Conservation (phyloP, 2,329 filamentous ascomycete species). For the Calonectria leucothoes region DNA sequence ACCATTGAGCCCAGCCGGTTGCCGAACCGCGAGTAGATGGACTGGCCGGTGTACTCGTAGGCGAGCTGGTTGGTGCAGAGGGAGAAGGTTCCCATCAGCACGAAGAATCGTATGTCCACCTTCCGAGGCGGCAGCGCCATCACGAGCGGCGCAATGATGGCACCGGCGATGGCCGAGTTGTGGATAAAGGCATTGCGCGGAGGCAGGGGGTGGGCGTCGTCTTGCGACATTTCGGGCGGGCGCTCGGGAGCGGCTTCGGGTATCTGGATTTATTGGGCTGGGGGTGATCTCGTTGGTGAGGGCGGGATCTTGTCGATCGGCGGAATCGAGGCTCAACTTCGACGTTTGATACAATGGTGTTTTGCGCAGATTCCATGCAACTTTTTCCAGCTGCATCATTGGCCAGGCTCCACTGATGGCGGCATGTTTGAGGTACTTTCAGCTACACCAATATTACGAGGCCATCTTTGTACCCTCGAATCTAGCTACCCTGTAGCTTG, state of each 20-base stretch:
- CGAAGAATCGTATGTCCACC: conserved; percentile 61
- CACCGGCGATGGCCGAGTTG: conserved; percentile 60
- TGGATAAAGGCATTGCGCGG: conserved; percentile 54
- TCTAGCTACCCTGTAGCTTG: background rate
- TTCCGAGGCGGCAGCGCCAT: conserved; percentile 65
- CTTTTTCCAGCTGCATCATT: conserved; percentile 14
- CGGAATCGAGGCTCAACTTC: background rate
- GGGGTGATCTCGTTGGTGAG: background rate
- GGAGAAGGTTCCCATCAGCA: conserved; percentile 63
- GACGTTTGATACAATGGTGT: background rate
- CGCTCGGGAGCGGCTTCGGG: background rate
- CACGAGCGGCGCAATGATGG: conserved; percentile 59
- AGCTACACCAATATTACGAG: background rate
- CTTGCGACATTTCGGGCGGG: conserved; percentile 42
- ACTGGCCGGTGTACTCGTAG: conserved; percentile 67
- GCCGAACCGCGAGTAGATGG: conserved; percentile 60
- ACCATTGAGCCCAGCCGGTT: conserved; percentile 58
- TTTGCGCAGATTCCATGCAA: background rate
- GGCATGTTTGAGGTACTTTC: background rate
- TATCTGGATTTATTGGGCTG: conserved; percentile 1
- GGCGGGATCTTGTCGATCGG: conserved; percentile 6
- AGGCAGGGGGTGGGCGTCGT: conserved; percentile 43
- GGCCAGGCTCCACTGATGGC: background rate
- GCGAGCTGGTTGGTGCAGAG: conserved; percentile 66
- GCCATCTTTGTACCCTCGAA: background rate